Conservation (phyloP, 2,329 filamentous ascomycete genomes). For the Neofusicoccum umdonicola region DNA sequence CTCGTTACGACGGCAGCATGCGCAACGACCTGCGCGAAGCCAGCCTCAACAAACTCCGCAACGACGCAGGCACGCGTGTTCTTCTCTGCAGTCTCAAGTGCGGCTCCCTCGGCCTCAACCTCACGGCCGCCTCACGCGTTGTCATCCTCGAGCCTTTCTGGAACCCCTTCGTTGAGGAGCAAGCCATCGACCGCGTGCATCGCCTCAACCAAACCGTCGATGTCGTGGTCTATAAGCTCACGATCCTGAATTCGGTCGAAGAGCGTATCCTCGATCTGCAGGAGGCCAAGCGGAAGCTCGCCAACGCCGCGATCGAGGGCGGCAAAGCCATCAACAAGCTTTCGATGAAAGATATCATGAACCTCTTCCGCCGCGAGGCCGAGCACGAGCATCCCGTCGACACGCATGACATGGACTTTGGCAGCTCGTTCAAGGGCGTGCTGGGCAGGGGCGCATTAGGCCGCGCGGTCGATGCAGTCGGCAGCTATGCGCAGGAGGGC, state of each 20-base stretch:
- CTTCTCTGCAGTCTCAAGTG: constrained; percentile 93
- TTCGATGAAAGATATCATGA: constrained; percentile 88
- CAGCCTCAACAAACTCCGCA: constrained; percentile 73
- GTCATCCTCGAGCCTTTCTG: constrained; percentile 97
- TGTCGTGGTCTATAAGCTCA: constrained; percentile 93
- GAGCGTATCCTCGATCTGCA: constrained; percentile 93
- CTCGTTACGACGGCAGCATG: constrained; percentile 94
- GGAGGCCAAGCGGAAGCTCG: constrained; percentile 86
- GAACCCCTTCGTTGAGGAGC: constrained; percentile 99
- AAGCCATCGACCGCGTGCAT: constrained; percentile 97
- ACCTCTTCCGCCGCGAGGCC: constrained; percentile 75
- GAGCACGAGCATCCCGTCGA: constrained; percentile 40
- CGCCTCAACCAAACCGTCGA: constrained; percentile 96
- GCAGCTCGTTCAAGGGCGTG: constrained; percentile 4
- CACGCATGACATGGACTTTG: background rate
- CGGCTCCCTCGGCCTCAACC: constrained; percentile 85
- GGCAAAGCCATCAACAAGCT: constrained; percentile 78
- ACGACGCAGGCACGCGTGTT: constrained; percentile 72
- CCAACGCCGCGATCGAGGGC: constrained; percentile 86
- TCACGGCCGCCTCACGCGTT: constrained; percentile 89
- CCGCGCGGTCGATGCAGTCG: constrained; percentile 14
- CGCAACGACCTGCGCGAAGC: constrained; percentile 88
- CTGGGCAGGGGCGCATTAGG: background rate
- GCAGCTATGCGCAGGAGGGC: constrained; percentile 23
- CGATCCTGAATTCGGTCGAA: constrained; percentile 82